These are phyloP conservation scores for Aphanomyces stellatus DNA, from an alignment of 352 stramenopile species.

Conservation along the genomic window DNA sequence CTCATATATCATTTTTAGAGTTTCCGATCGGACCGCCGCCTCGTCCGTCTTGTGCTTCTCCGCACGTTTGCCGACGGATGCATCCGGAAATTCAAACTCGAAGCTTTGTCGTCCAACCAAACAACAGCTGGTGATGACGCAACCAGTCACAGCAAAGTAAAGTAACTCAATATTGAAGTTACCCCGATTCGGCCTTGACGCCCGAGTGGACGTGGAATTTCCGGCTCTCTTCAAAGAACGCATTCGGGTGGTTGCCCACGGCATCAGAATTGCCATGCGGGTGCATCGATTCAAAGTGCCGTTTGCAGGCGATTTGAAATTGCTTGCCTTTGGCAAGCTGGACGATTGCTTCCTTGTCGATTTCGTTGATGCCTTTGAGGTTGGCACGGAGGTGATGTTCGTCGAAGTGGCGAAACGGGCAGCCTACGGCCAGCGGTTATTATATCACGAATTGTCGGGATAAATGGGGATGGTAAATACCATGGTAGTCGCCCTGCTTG, in stretches of 20 bases:
- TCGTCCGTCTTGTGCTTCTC: constrained; percentile 64
- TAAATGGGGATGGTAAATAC: background rate
- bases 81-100: constrained; percentile 50
- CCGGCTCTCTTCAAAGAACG: constrained; percentile 94
- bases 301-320: constrained; percentile 97
- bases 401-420: constrained; percentile 96
- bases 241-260: constrained; percentile 98
- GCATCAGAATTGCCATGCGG: constrained; percentile 70
- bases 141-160: background rate
- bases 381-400: constrained; percentile 87
- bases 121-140: background rate
- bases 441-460: background rate
- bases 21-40: constrained; percentile 67
- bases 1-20: too few species aligned
- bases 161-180: background rate
- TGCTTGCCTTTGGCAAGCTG: constrained; percentile 86
- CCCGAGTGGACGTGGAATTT: too few species aligned
- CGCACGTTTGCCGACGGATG: constrained; percentile 55
- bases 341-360: constrained; percentile 91
- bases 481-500: constrained; percentile 93
- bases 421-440: constrained; percentile 35
- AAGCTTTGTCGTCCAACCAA: background rate
- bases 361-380: constrained; percentile 65
- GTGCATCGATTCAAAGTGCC: constrained; percentile 96
- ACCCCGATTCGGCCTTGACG: constrained; percentile 32